Conservation (phyloP, 306 rosid genomes). For the Morella rubra region DNA sequence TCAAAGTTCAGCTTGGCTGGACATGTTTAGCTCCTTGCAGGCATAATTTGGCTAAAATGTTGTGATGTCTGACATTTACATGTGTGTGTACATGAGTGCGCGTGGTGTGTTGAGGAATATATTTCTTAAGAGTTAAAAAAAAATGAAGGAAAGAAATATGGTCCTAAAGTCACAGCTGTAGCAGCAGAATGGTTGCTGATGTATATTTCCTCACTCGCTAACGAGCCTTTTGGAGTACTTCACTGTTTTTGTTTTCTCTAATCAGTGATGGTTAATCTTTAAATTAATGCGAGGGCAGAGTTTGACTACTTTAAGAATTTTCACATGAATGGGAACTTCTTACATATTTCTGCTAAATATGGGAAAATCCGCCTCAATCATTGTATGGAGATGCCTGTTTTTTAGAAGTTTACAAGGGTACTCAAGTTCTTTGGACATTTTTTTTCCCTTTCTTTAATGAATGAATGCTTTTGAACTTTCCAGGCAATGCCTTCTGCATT, state of each 20-base stretch:
- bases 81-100: background rate
- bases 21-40: background rate
- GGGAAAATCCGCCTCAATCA: background rate
- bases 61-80: background rate
- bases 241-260: background rate
- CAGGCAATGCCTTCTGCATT: constrained; percentile 66
- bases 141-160: no score
- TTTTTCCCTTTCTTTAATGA: constrained; percentile 12
- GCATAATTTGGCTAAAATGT: constrained; percentile 2
- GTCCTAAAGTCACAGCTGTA: no score
- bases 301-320: background rate
- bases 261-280: background rate
- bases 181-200: background rate
- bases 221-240: background rate
- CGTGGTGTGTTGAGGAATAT: no score
- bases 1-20: background rate
- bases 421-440: background rate
- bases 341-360: background rate
- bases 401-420: background rate
- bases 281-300: background rate
- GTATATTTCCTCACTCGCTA: background rate
- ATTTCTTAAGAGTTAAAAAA: no score
- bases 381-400: background rate
- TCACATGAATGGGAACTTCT: background rate
- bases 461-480: constrained; percentile 25